phyloP scores from a whole-genome alignment of 2,329 filamentous ascomycete species.

The Monosporascus sp. region DNA sequence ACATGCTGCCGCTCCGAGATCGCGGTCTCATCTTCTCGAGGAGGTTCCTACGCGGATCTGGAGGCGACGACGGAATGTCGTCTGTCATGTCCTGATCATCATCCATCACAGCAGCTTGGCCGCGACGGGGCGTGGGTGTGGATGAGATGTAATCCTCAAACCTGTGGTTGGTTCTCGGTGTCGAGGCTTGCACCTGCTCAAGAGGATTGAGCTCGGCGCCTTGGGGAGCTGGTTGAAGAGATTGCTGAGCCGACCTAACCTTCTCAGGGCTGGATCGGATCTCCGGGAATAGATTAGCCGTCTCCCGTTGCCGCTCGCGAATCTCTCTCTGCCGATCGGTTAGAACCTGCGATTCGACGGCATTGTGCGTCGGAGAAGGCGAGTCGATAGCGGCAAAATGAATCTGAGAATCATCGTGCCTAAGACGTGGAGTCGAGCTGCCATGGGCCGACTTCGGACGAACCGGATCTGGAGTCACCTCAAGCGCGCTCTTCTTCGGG shows the following conservation, averaged over 20 bases:
- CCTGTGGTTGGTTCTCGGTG: conserved; percentile 39
- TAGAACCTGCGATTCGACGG: conserved; percentile 63
- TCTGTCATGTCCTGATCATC: conserved; percentile 44
- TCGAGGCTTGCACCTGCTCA: conserved; percentile 26
- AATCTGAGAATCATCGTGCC: conserved; percentile 79
- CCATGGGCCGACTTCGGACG: conserved; percentile 25
- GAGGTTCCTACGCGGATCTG: conserved; percentile 47
- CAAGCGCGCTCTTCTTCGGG: conserved; percentile 16
- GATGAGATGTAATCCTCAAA: conserved; percentile 51
- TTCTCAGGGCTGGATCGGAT: conserved; percentile 48
- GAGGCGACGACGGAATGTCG: conserved; percentile 52
- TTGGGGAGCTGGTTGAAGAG: conserved; percentile 1
- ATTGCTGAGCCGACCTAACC: conserved; percentile 10
- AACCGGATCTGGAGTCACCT: conserved; percentile 19
- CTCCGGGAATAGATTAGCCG: conserved; percentile 61
- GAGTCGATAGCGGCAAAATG: conserved; percentile 66
- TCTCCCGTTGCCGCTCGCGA: conserved; percentile 64
- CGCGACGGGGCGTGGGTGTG: conserved; percentile 56
- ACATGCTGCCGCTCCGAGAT: conserved; percentile 33
- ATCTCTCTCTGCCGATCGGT: conserved; percentile 79
- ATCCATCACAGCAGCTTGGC: conserved; percentile 42
- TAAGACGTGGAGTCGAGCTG: conserved; percentile 48
- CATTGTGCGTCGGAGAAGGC: conserved; percentile 42
- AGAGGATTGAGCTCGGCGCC: conserved; percentile 1
- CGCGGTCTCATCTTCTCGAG: conserved; percentile 47